phyloP scores from a whole-genome alignment of 305 asterid species.

The Salvia sclarea region DNA sequence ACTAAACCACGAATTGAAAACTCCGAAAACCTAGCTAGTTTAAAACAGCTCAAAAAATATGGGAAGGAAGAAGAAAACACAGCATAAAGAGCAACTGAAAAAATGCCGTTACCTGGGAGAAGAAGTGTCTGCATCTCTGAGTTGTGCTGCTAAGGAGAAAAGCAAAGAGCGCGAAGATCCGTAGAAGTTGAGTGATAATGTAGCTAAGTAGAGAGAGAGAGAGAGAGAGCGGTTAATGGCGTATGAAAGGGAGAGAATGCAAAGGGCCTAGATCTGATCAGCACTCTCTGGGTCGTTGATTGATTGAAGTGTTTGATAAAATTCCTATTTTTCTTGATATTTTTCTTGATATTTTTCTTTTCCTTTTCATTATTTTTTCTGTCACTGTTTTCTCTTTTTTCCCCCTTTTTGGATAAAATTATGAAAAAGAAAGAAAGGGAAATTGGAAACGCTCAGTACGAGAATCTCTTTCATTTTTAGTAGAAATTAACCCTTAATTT shows the following conservation, averaged over 20 bases:
- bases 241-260: conserved; percentile 34
- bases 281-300: conserved; percentile 34
- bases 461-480: background rate
- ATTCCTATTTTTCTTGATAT: background rate
- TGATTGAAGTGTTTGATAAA: conserved; percentile 37
- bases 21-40: conserved; percentile 2
- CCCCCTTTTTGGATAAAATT: conserved; percentile 13
- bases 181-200: conserved; percentile 26
- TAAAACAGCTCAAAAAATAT: conserved; percentile 5
- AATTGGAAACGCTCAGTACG: background rate
- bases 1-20: conserved; percentile 5
- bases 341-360: background rate
- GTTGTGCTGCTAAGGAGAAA: conserved; percentile 20
- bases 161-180: conserved; percentile 36
- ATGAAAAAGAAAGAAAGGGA: background rate
- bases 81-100: conserved; percentile 7
- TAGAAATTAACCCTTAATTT: background rate
- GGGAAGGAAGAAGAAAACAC: background rate
- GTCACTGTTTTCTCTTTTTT: background rate
- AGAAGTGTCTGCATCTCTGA: conserved; percentile 28
- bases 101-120: conserved; percentile 38
- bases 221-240: conserved; percentile 28
- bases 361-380: background rate
- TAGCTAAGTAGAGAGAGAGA: conserved; percentile 20
- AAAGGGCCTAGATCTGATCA: conserved; percentile 45